Evolutionary conservation across 495 filamentous ascomycete species (phyloP), one percentile per base, ranked within the genome.

Genomic region (Clavariopsis aquatica): DNA sequence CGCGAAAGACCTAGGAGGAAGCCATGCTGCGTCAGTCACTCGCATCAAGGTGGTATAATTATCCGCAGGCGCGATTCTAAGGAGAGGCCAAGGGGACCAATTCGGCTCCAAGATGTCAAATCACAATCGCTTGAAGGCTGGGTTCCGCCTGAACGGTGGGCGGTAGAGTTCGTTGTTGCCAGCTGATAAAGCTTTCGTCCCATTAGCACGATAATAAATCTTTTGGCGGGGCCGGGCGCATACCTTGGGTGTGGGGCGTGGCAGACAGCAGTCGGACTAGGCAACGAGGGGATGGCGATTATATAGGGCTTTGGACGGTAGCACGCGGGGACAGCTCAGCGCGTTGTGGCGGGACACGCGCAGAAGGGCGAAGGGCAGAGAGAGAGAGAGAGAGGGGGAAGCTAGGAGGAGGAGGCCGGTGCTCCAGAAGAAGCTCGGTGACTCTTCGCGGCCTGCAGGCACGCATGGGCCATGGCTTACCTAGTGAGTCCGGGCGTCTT

Each of bases 401-500:
- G 49, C 10, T 22, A 60, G 23, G 34, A 24, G 8, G 55, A 45
- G 46, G 57, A 69, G 56, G 60, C 65, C 58, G 5, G n/a, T 17
- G 9, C 43, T 28, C 27, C 26, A 20, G 51, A 53, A 20, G 43
- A 34, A 22, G 62, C 54, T 59, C 46, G 46, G 60, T 69, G 66
- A 69, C 60, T 64, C 55, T 60, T 69, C 51, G 24, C 29, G 13
- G 64, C 55, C 55, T 58, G 55, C 31, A 47, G 54, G 54, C 54
- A 41, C 31, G 22, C 19, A 57, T 12, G 26, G n/a, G 6, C 43
- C 20, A 47, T 47, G 43, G 10, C 52, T n/a, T 10, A 38, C 1
- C 12, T n/a, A 36, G 52, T 27, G n/a, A 34, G 29, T 19, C 27
- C 52, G 2, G 7, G 29, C 9, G 34, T 3, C 31, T 41, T 22